Evolutionary conservation across 2,329 filamentous ascomycete species (phyloP).

Genomic region (Zymoseptoria tritici): DNA sequence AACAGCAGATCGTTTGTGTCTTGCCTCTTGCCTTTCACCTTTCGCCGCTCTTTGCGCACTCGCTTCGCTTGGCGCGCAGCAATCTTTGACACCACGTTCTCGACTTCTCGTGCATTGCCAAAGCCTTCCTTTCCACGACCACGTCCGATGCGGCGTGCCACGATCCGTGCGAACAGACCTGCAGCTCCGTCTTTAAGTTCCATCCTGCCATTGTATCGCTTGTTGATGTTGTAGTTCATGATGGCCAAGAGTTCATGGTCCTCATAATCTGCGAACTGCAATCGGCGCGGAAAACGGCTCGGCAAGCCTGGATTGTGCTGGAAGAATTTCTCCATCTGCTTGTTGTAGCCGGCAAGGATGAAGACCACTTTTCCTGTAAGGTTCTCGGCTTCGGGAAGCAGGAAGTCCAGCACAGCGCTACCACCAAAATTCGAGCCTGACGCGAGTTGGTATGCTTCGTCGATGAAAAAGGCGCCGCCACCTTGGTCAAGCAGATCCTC

Average conservation of each 20-base stretch:
- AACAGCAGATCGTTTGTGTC: slow-evolving; percentile 52
- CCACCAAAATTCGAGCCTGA: slow-evolving; percentile 53
- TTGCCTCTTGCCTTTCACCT: slow-evolving; percentile 14
- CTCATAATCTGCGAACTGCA: slow-evolving; percentile 63
- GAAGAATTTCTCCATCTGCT: slow-evolving; percentile 71
- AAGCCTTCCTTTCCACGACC: slow-evolving; percentile 60
- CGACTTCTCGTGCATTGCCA: slow-evolving; percentile 62
- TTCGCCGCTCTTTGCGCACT: slow-evolving; percentile 42
- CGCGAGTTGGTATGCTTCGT: slow-evolving; percentile 69
- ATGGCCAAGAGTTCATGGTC: slow-evolving; percentile 60
- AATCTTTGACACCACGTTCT: slow-evolving; percentile 54
- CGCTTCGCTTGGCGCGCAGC: slow-evolving; percentile 52
- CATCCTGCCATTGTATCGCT: slow-evolving; percentile 51
- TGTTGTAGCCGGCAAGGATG: slow-evolving; percentile 64
- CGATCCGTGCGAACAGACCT: slow-evolving; percentile 60
- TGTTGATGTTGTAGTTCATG: slow-evolving; percentile 47
- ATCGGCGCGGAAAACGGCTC: slow-evolving; percentile 58
- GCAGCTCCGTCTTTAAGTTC: slow-evolving; percentile 49
- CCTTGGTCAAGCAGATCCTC: slow-evolving; percentile 49
- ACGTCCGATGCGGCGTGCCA: slow-evolving; percentile 52
- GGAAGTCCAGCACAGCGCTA: slow-evolving; percentile 57
- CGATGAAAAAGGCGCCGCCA: slow-evolving; percentile 67
- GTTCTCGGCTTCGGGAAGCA: slow-evolving; percentile 68
- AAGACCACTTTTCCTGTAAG: slow-evolving; percentile 62
- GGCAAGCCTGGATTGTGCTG: slow-evolving; percentile 64